phyloP scores from a whole-genome alignment of 1,284 basidiomycete species.

The Ustilago xerochloae region DNA sequence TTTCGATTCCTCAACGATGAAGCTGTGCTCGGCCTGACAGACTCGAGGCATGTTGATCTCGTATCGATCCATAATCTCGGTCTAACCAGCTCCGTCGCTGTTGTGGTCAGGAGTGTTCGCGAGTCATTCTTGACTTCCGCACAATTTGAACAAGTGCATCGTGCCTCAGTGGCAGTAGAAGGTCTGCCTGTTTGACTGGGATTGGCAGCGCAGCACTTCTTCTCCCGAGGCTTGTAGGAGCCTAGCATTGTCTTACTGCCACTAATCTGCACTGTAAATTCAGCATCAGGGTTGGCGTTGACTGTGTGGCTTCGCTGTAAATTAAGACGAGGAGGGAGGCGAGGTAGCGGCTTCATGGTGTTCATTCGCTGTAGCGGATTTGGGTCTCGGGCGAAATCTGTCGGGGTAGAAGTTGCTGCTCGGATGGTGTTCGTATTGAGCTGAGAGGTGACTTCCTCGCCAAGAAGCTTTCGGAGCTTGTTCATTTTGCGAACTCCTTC shows the following conservation, averaged over 20 bases:
- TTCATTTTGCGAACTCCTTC: slow-evolving; percentile 22
- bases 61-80: not conserved
- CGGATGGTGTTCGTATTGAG: too few species aligned
- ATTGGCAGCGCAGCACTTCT: not conserved
- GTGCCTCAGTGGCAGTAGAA: not conserved
- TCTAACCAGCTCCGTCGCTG: not conserved
- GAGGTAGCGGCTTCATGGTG: slow-evolving; percentile 20
- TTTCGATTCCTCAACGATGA: not conserved
- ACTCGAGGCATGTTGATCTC: too few species aligned
- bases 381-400: not conserved
- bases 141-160: not conserved
- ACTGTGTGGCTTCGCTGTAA: slow-evolving; percentile 15
- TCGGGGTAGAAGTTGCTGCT: too few species aligned
- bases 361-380: not conserved
- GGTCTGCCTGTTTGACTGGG: not conserved
- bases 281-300: not conserved
- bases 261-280: too few species aligned
- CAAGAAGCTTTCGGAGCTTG: slow-evolving; percentile 36
- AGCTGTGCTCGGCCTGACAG: not conserved
- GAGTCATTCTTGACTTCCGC: not conserved
- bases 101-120: not conserved
- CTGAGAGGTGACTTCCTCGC: slow-evolving; percentile 20
- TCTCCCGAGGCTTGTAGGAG: slow-evolving; percentile 5
- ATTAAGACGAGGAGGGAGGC: not conserved
- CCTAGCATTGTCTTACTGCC: slow-evolving; percentile 2